Evolutionary conservation across 306 rosid genomes (phyloP), one percentile per base, ranked within the genome.

Genomic region (Vachellia collinsii): DNA sequence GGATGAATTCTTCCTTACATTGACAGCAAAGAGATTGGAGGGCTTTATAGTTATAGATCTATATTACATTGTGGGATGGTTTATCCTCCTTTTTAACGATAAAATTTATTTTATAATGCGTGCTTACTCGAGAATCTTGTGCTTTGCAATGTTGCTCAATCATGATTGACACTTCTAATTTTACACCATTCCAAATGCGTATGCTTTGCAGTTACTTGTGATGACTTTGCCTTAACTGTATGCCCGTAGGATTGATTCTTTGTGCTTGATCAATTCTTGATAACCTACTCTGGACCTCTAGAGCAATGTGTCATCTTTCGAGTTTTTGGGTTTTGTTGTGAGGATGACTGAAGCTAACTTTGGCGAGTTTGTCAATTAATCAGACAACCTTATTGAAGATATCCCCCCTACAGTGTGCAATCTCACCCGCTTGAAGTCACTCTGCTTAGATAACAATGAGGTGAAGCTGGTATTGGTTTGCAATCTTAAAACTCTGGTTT

Each of bases 361-460:
- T 51, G 66, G 46, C 44, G 69, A 20, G 53, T 77, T 65, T 72
- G 37, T 16, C 6, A 58, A 71, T 46, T 70, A 83, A 85, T 89
- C 94, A 95, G 99, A 95, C 86, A 95, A 95, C 84, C 85, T 80
- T 76, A 89, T 93, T 54, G 97, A 90, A 75, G 99, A 84, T 77
- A 86, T 93, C 83, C 98, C 99, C 64, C 81, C 90, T 53, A 89
- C 99, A 5, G 78, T 93, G 62, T 93, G 99, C 92, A 93, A 87
- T 85, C 97, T 95, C 76, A 77, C 85, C 82, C 88, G 93, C 89
- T 72, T 95, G 82, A 95, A 95, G 88, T 90, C 99, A 29, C 93
- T 95, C 82, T 82, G 86, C 85, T 86, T 95, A 62, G 86, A 95
- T 82, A 92, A 95, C 81, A 95, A 95, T 82, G 84, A 84, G 19